Conservation (phyloP, 2,329 filamentous ascomycete genomes). For the Xylariaceae sp. region DNA sequence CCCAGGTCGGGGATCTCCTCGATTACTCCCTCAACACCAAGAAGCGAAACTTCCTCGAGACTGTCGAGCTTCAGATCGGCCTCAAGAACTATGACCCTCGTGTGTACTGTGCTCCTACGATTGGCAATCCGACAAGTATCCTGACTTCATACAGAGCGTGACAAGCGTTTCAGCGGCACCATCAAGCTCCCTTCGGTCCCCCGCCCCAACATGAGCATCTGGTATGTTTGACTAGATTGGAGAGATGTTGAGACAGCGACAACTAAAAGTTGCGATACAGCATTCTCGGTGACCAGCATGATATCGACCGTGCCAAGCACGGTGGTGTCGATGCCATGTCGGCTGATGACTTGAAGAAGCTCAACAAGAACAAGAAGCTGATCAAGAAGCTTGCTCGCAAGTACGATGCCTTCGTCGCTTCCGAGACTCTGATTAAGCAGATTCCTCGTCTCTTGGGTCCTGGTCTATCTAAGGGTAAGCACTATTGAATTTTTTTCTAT, state of each 20-base stretch:
- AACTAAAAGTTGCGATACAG: slow-evolving; percentile 8
- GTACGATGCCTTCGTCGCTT: slow-evolving; percentile 99
- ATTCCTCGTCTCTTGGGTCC: slow-evolving; percentile 99
- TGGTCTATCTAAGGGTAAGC: slow-evolving; percentile 92
- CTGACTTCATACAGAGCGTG: slow-evolving; percentile 67
- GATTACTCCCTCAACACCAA: slow-evolving; percentile 95
- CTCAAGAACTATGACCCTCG: slow-evolving; percentile 96
- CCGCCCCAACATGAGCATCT: slow-evolving; percentile 66
- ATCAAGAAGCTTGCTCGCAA: slow-evolving; percentile 99
- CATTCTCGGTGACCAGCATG: slow-evolving; percentile 80
- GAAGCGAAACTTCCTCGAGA: slow-evolving; percentile 98
- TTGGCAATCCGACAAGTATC: background rate
- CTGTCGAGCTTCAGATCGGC: slow-evolving; percentile 85
- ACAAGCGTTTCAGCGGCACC: slow-evolving; percentile 99
- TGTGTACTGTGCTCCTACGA: too few relatives aligned
- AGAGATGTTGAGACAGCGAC: background rate
- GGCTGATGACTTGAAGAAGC: slow-evolving; percentile 98
- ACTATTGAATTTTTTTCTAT: background rate
- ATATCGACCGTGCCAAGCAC: slow-evolving; percentile 99
- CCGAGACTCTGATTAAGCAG: slow-evolving; percentile 98
- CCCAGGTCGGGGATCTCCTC: slow-evolving; percentile 85
- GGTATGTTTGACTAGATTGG: slow-evolving; percentile 9
- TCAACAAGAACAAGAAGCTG: slow-evolving; percentile 99
- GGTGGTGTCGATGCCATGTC: slow-evolving; percentile 98
- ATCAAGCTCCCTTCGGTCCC: slow-evolving; percentile 93